phyloP scores from a whole-genome alignment of 148 eudicot genomes.

The Chenopodium formosanum region DNA sequence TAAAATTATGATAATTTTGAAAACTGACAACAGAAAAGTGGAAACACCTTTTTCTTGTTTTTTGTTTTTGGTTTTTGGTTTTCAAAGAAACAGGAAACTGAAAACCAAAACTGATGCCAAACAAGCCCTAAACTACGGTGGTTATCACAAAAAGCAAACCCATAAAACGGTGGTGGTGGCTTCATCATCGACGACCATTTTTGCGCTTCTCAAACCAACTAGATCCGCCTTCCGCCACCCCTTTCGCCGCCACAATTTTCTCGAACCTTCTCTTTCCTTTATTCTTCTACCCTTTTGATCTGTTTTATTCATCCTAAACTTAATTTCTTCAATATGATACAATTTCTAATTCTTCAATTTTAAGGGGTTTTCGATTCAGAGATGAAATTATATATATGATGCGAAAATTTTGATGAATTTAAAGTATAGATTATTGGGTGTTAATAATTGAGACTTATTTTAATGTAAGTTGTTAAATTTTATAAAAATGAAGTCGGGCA shows the following conservation, averaged over 20 bases:
- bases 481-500: slow-evolving; percentile 73
- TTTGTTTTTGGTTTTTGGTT: too few relatives aligned
- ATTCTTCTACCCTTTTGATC: neutral
- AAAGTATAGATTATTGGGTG: neutral
- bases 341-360: too few relatives aligned
- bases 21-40: too few relatives aligned
- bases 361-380: neutral
- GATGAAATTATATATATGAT: too few relatives aligned
- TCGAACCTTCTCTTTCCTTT: neutral
- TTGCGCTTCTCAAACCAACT: neutral
- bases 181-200: neutral
- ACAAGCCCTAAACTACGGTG: too few relatives aligned
- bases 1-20: too few relatives aligned
- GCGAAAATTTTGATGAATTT: neutral
- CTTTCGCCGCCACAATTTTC: too few relatives aligned
- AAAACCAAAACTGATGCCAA: too few relatives aligned
- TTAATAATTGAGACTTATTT: neutral
- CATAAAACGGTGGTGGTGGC: neutral
- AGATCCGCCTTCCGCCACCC: neutral
- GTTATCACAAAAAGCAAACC: neutral
- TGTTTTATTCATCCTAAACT: neutral
- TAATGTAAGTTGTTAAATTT: neutral
- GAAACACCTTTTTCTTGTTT: too few relatives aligned
- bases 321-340: neutral
- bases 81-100: too few relatives aligned